Conservation (phyloP, 495 filamentous ascomycete genomes). For the Xylaria sp. region DNA sequence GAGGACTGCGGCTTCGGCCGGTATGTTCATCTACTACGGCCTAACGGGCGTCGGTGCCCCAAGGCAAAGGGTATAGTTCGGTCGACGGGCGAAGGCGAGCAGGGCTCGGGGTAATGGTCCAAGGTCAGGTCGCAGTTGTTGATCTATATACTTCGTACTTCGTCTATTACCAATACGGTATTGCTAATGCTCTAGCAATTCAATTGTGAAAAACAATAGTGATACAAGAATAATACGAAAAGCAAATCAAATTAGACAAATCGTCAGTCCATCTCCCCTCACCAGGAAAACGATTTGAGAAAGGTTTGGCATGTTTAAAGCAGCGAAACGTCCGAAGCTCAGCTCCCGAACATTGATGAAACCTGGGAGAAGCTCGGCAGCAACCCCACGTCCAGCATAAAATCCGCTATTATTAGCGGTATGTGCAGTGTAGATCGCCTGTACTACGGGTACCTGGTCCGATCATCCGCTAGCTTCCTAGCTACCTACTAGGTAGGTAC, state of each 20-base stretch:
- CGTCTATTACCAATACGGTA: not conserved
- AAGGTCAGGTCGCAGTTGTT: not conserved
- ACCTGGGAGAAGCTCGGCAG: not conserved
- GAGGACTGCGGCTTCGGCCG: not conserved
- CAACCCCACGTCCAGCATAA: not conserved
- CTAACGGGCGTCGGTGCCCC: not conserved
- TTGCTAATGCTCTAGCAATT: not conserved
- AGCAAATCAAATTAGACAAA: not conserved
- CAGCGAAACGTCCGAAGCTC: not conserved
- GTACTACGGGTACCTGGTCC: conserved; percentile 12
- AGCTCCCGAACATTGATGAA: not conserved
- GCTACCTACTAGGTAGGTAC: too few relatives aligned
- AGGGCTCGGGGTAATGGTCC: not conserved
- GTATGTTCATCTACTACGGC: not conserved
- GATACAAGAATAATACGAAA: not conserved
- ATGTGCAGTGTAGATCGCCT: not conserved
- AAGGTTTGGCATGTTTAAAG: not conserved
- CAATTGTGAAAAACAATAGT: not conserved
- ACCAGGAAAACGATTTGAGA: not conserved
- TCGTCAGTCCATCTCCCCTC: not conserved
- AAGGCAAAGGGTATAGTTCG: not conserved
- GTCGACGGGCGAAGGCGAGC: not conserved
- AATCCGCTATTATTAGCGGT: not conserved
- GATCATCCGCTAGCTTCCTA: conserved; percentile 7
- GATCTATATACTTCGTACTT: not conserved